phyloP scores from a whole-genome alignment of 352 stramenopile genomes.

The Pythium vanterpoolii region DNA sequence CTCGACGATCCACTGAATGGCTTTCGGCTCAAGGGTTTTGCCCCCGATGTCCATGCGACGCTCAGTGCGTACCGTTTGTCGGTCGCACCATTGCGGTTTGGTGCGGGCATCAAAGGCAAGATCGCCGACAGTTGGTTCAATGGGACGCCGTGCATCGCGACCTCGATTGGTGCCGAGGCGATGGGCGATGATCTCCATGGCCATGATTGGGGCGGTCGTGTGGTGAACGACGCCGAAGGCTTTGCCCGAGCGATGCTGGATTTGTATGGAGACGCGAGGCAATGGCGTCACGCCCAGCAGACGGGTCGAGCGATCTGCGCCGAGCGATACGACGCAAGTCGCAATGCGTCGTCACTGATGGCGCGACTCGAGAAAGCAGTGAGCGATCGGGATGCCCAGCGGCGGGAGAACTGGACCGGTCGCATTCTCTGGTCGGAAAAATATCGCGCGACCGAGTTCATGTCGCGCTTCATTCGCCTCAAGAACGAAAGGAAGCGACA shows the following conservation, averaged over 20 bases:
- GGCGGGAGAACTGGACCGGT: slow-evolving; percentile 63
- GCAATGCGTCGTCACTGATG: slow-evolving; percentile 54
- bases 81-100: slow-evolving; percentile 90
- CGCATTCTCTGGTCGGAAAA: slow-evolving; percentile 84
- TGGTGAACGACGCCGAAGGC: slow-evolving; percentile 35
- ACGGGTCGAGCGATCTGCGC: slow-evolving; percentile 31
- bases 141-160: slow-evolving; percentile 89
- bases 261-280: slow-evolving; percentile 39
- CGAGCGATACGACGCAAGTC: slow-evolving; percentile 40
- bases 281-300: slow-evolving; percentile 37
- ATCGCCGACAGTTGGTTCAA: slow-evolving; percentile 92
- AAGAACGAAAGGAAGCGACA: slow-evolving; percentile 47
- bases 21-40: slow-evolving; percentile 81
- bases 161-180: slow-evolving; percentile 86
- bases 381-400: slow-evolving; percentile 22
- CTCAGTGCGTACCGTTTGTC: slow-evolving; percentile 69
- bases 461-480: slow-evolving; percentile 75
- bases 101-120: slow-evolving; percentile 94
- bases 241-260: slow-evolving; percentile 46
- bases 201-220: slow-evolving; percentile 43
- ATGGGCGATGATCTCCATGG: slow-evolving; percentile 45
- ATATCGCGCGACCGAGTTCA: slow-evolving; percentile 79
- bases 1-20: slow-evolving; percentile 45
- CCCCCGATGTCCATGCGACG: slow-evolving; percentile 64
- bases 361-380: slow-evolving; percentile 41